phyloP scores from a whole-genome alignment of 2,329 filamentous ascomycete genomes.

The Elsinoe necatrix region DNA sequence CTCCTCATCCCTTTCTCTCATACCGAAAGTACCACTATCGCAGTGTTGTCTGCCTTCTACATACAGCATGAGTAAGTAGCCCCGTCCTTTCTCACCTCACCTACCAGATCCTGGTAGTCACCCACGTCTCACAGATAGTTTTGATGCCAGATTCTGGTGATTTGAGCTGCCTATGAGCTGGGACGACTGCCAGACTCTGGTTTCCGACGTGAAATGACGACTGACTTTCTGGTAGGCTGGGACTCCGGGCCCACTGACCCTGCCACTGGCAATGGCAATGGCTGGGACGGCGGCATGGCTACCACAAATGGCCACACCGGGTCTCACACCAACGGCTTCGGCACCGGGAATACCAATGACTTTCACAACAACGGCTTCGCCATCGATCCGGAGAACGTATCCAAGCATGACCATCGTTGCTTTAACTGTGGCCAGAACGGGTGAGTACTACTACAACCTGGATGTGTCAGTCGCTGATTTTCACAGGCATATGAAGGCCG shows the following conservation, averaged over 20 bases:
- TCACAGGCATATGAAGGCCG: conserved; percentile 51
- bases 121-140: too few relatives aligned
- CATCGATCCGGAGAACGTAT: background rate
- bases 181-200: too few relatives aligned
- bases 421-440: conserved; percentile 53
- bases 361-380: background rate
- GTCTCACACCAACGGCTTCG: too few relatives aligned
- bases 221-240: background rate
- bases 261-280: background rate
- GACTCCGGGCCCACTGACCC: background rate
- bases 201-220: background rate
- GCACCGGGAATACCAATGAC: too few relatives aligned
- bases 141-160: background rate
- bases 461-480: conserved; percentile 15
- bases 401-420: conserved; percentile 42
- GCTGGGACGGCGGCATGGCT: background rate
- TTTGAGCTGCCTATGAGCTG: background rate
- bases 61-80: background rate
- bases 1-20: too few relatives aligned
- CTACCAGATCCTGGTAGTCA: background rate
- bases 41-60: background rate
- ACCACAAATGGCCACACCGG: background rate
- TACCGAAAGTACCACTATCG: background rate
- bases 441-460: conserved; percentile 27
- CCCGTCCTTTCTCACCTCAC: background rate